phyloP scores from a whole-genome alignment of 108 stramenopile genomes.

The Schizochytrium sp. region DNA sequence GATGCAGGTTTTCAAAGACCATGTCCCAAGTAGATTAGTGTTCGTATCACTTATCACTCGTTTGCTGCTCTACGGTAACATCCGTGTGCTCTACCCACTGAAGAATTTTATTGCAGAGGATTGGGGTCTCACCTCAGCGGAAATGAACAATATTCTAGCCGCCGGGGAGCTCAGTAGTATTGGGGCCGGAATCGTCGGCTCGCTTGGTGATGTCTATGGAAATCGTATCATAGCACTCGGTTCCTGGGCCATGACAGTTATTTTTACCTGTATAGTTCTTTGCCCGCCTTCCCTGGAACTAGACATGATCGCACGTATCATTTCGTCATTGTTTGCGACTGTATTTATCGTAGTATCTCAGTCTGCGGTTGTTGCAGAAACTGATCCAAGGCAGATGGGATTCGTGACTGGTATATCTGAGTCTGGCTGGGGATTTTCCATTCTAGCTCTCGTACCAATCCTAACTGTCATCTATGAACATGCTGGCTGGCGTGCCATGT shows the following conservation, averaged over 20 bases:
- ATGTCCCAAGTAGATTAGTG: no score
- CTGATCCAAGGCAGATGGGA: not conserved
- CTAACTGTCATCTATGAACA: conserved; percentile 10
- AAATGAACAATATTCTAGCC: conserved; percentile 29
- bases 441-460: conserved; percentile 14
- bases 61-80: no score
- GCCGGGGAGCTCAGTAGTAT: not conserved
- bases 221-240: conserved; percentile 7
- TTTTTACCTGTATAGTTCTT: not conserved
- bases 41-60: no score
- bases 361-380: conserved; percentile 16
- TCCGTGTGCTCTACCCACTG: conserved; percentile 40
- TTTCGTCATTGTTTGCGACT: not conserved
- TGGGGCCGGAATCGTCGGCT: not conserved
- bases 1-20: no score
- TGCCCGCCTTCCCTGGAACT: conserved; percentile 1
- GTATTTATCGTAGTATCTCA: not conserved
- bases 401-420: conserved; percentile 41
- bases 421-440: conserved; percentile 22
- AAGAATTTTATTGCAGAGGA: conserved; percentile 22
- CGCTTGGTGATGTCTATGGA: not conserved
- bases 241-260: not conserved
- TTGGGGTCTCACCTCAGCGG: not conserved
- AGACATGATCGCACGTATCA: not conserved
- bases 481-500: conserved; percentile 48